Base-by-base conservation (phyloP, 768 basidiomycete genomes). In the Boletus coccyginus region DNA sequence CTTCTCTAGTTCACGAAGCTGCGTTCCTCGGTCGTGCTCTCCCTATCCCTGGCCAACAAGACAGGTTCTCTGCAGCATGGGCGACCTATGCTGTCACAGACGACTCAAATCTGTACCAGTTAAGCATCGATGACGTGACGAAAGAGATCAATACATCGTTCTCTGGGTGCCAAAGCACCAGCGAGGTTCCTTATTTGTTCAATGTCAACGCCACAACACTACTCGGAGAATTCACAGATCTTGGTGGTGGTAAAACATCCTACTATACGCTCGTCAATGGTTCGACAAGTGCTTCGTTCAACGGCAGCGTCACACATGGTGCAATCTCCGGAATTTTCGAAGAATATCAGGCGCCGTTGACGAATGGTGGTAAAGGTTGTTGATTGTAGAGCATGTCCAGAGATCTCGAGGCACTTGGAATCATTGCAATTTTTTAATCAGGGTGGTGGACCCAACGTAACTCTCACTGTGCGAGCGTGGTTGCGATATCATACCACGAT, bases 21-120 rank as follows among this genome's bases (percentile, higher is more conserved):
- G 58, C 58, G 10, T 62, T 46, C 32, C 61, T 62, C 19, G 58
- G 55, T 8, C 61, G 61, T 29, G 50, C 61, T 16, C 19, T 62
- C 13, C 52, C 61, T 33, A 14, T 14, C 1, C 50, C 54, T 0
- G 50, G 49, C 14, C 8, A 21, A 16, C 2, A 14, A 3, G 45
- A 40, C 10, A n/a, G n/a, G 1, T 60, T 57, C 41, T 47, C 59
- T 24, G 51, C 58, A 1, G 40, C 55, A 3, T 62, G 59, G 52
- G 55, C 50, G 27, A 60, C 50, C 12, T 62, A 60, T 13, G 61
- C 52, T 11, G 29, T 62, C 32, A 54, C 61, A 2, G 61, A 62
- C 10, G 50, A 60, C 36, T 59, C 16, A 52, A 27, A 3, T 9
- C 7, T 60, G 17, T 62, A 57, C 43, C 39, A 32, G 2, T 39